phyloP scores from a whole-genome alignment of 495 filamentous ascomycete genomes.

The Lepidopterella palustris region DNA sequence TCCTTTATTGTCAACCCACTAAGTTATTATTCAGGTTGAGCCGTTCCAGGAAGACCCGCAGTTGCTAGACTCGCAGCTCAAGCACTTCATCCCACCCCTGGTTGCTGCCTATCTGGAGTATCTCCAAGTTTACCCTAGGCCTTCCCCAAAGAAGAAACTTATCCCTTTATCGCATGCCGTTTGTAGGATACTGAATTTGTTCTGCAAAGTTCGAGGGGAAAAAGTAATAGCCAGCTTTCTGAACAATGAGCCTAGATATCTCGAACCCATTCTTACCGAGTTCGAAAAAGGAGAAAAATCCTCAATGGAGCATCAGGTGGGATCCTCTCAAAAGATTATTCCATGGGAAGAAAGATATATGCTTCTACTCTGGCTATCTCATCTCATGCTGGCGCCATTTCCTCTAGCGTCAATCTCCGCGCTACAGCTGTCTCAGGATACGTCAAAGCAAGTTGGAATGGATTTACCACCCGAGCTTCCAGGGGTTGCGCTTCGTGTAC shows the following conservation, averaged over 20 bases:
- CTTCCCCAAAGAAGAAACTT: slow-evolving; percentile 18
- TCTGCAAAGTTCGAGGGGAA: slow-evolving; percentile 90
- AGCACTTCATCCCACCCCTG: slow-evolving; percentile 62
- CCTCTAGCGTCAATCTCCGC: slow-evolving; percentile 81
- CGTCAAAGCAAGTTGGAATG: slow-evolving; percentile 32
- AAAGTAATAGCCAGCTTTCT: slow-evolving; percentile 88
- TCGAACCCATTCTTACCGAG: slow-evolving; percentile 69
- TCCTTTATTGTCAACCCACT: slow-evolving; percentile 2
- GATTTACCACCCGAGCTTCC: slow-evolving; percentile 53
- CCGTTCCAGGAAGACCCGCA: slow-evolving; percentile 95
- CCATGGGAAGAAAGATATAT: slow-evolving; percentile 85
- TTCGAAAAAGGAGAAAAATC: slow-evolving; percentile 42
- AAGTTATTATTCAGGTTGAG: slow-evolving; percentile 53
- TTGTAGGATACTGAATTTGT: slow-evolving; percentile 72
- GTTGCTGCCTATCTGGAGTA: slow-evolving; percentile 68
- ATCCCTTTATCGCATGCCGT: slow-evolving; percentile 59
- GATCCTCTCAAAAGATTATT: slow-evolving; percentile 16
- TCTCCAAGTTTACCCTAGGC: slow-evolving; percentile 34
- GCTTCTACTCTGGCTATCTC: slow-evolving; percentile 85
- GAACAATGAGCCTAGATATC: slow-evolving; percentile 74
- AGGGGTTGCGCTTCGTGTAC: slow-evolving; percentile 59
- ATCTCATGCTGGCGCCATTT: slow-evolving; percentile 88
- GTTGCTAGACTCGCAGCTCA: slow-evolving; percentile 83
- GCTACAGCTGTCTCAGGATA: slow-evolving; percentile 18
- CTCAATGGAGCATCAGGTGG: background rate